Conservation (phyloP, 257 asterid species). For the Scutellaria barbata region DNA sequence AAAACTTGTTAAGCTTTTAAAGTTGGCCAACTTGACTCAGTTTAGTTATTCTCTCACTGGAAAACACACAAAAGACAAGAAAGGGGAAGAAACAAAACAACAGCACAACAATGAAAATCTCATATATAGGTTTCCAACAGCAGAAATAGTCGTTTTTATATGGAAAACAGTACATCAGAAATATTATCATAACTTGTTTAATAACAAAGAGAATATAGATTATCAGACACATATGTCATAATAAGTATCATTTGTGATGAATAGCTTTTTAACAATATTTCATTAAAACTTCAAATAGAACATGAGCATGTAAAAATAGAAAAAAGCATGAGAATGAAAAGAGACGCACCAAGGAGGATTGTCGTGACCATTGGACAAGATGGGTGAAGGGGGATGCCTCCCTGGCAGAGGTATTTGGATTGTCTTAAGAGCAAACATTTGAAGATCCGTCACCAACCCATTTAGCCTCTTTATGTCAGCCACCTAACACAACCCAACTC, state of each 20-base stretch:
- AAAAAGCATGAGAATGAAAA: constrained; percentile 6
- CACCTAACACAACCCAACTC: constrained; percentile 53
- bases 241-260: no score
- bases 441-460: constrained; percentile 85
- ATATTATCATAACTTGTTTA: no score
- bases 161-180: constrained; percentile 6
- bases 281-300: constrained; percentile 12
- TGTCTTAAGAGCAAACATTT: constrained; percentile 90
- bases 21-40: constrained; percentile 5
- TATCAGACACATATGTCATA: no score
- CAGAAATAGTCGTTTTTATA: neutral
- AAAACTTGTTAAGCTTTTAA: constrained; percentile 2
- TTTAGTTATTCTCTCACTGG: constrained; percentile 9
- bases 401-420: constrained; percentile 88
- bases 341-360: constrained; percentile 52
- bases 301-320: neutral
- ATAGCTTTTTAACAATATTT: no score
- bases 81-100: neutral
- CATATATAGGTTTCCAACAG: neutral
- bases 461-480: constrained; percentile 81
- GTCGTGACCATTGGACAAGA: constrained; percentile 51
- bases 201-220: no score
- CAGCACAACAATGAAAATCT: neutral
- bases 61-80: neutral
- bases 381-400: constrained; percentile 85